Conservation (phyloP, 1,139 yeast species). For the Taiozyma sp. region DNA sequence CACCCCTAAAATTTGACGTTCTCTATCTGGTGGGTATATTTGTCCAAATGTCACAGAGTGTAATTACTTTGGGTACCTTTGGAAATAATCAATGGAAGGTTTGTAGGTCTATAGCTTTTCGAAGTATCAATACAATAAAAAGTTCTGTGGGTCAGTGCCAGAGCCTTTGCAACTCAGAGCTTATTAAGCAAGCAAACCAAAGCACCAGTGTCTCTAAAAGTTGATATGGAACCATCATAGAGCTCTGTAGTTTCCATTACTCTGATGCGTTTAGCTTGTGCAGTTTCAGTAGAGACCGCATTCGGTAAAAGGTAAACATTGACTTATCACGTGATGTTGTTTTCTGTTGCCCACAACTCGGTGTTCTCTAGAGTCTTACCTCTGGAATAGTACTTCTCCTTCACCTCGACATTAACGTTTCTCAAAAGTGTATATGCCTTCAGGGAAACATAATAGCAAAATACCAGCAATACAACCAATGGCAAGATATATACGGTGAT, state of each 20-base stretch:
- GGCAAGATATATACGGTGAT: conserved; percentile 7
- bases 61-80: background rate
- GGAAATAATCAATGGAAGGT: background rate
- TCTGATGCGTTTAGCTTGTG: background rate
- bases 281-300: background rate
- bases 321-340: background rate
- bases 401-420: conserved; percentile 41
- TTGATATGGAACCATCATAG: background rate
- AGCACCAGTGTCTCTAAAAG: background rate
- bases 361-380: conserved; percentile 61
- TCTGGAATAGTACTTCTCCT: conserved; percentile 55
- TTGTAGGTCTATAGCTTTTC: too few species aligned
- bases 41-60: background rate
- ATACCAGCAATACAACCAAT: background rate
- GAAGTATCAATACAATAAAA: background rate
- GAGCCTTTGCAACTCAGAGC: background rate
- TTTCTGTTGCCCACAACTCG: conserved; percentile 20
- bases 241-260: background rate
- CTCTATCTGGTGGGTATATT: background rate
- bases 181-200: background rate
- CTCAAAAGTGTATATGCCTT: conserved; percentile 1
- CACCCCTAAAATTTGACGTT: background rate
- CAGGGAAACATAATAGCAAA: background rate
- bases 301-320: background rate
- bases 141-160: too few species aligned